phyloP scores from a whole-genome alignment of 805 yeast genomes.

The Wickerhamomyces canadensis region DNA sequence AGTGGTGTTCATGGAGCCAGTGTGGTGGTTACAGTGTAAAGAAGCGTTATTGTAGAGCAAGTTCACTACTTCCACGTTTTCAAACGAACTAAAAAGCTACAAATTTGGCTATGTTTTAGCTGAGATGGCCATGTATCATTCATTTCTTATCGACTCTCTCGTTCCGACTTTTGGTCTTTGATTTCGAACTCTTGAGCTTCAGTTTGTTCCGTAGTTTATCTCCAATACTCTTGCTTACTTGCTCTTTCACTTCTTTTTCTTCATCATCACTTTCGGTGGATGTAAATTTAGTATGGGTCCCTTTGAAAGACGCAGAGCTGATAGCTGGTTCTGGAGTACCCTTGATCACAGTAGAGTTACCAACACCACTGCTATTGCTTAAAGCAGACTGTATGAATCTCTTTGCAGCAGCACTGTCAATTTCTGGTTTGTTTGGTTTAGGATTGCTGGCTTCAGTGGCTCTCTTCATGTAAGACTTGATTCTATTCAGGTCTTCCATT shows the following conservation, averaged over 20 bases:
- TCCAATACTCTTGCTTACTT: background rate
- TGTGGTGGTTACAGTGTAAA: no score
- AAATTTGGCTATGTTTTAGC: no score
- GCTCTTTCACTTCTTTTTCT: no score
- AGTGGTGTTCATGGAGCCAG: no score
- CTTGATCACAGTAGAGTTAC: conserved; percentile 13
- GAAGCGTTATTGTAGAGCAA: no score
- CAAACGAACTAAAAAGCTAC: no score
- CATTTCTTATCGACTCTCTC: no score
- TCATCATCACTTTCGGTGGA: background rate
- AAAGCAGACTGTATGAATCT: conserved; percentile 41
- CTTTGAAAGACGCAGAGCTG: conserved; percentile 44
- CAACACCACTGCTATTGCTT: conserved; percentile 27
- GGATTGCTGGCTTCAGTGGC: conserved; percentile 28
- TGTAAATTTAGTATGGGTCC: conserved; percentile 46
- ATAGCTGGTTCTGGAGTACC: conserved; percentile 41
- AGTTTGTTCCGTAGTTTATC: background rate
- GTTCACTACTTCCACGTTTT: no score
- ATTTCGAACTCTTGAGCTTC: background rate
- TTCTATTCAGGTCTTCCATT: conserved; percentile 59
- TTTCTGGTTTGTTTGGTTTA: conserved; percentile 13
- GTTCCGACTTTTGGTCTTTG: background rate
- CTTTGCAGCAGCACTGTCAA: conserved; percentile 37
- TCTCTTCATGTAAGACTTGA: conserved; percentile 62
- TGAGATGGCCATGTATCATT: no score